A percentile compares a stretch with the other conserved stretches of the same genome.
Conservation (phyloP, 164 flowering plant species). For the Santalum album region DNA sequence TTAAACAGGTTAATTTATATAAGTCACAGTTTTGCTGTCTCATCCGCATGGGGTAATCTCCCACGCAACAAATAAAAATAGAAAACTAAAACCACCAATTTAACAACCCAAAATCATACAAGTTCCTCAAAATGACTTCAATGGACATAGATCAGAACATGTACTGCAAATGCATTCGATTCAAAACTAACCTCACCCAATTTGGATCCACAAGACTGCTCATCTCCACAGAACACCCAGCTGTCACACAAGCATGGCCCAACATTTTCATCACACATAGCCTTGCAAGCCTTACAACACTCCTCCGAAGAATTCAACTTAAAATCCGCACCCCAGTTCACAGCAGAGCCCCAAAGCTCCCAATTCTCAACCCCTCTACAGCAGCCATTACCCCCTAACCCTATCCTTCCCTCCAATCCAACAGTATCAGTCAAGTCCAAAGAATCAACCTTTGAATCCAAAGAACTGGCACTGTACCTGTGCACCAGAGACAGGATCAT, state of each 20-base stretch:
- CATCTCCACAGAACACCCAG: constrained; percentile 90
- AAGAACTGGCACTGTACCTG: constrained; percentile 11
- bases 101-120: no score
- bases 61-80: no score
- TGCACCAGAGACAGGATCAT: constrained; percentile 28
- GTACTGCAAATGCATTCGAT: no score
- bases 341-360: constrained; percentile 96
- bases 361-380: constrained; percentile 65
- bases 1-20: no score
- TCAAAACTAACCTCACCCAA: constrained; percentile 66
- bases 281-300: constrained; percentile 84
- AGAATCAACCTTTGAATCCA: constrained; percentile 8
- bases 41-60: no score
- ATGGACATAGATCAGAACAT: no score
- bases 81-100: no score
- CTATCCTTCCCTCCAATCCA: constrained; percentile 2
- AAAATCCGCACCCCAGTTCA: constrained; percentile 90
- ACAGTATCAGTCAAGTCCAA: constrained; percentile 6
- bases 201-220: constrained; percentile 51
- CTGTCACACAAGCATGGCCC: constrained; percentile 89
- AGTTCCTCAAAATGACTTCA: no score
- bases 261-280: constrained; percentile 67
- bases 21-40: no score
- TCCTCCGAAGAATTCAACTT: constrained; percentile 58
- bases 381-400: constrained; percentile 28